Base-by-base conservation (phyloP, 2,329 filamentous ascomycete species). In the Thermomyces lanuginosus region DNA sequence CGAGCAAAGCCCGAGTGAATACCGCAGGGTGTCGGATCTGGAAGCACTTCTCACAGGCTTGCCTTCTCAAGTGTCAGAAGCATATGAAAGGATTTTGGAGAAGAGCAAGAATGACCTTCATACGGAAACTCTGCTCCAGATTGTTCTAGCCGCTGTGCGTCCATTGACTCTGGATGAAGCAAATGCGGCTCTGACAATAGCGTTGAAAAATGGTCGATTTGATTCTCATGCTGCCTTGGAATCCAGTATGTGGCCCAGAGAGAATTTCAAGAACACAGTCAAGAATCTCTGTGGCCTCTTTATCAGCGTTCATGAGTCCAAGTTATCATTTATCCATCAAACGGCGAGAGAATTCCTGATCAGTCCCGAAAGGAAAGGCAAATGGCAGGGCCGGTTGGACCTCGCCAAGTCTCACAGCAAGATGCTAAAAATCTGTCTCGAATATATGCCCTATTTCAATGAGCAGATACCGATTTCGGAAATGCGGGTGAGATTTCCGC, bases 111-210 rank as follows among this genome's bases (percentile, higher is more conserved):
- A 52, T 27, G 4, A 12, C 1, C 19, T 33, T 1, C 37, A 36
- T 12, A 44, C 49, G 3, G 40, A 25, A 23, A 46, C 38, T 16
- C 33, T 57, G 4, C 34, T 58, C 3, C 42, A 48, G 13, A 46
- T 56, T 13, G 29, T 58, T 9, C 27, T 53, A 19, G 47, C 40
- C 2, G 48, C 52, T 10, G 26, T 21, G 3, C 32, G 42, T 16
- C 51, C 54, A 1, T 25, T 58, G 3, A 37, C 32, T 20, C 24
- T 53, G 1, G 7, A 22, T 11, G 53, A 56, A 30, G 45, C 51
- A 35, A 41, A 36, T 6, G 13, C 40, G 5, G n/a, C n/a, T n/a
- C n/a, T n/a, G n/a, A n/a, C n/a, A n/a, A n/a, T n/a, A n/a, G n/a
- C n/a, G n/a, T n/a, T n/a, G n/a, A n/a, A n/a, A n/a, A n/a, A n/a